Evolutionary conservation across 2,329 filamentous ascomycete species (phyloP).

Genomic region (Cladosporium sp.): DNA sequence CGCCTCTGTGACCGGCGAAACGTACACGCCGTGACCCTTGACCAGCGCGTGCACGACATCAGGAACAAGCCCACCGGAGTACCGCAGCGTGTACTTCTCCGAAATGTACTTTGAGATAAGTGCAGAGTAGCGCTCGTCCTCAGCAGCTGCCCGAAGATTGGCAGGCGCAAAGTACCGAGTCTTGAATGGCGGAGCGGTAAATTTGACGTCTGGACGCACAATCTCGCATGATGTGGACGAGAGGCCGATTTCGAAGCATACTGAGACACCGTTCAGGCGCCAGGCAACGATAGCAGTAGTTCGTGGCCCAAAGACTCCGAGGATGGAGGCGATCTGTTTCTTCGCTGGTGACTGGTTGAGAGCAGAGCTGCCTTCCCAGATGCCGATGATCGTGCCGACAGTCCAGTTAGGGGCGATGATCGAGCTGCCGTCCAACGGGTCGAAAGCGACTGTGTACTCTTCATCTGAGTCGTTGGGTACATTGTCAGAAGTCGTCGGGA

Average conservation of each 20-base stretch:
- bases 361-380: conserved; percentile 47
- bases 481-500: conserved; percentile 41
- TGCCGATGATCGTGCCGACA: conserved; percentile 58
- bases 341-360: conserved; percentile 26
- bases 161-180: conserved; percentile 64
- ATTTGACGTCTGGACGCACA: conserved; percentile 43
- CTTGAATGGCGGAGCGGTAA: conserved; percentile 44
- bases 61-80: conserved; percentile 62
- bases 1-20: conserved; percentile 55
- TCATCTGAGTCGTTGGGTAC: conserved; percentile 38
- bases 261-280: conserved; percentile 37
- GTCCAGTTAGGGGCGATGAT: conserved; percentile 49
- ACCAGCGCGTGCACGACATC: conserved; percentile 61
- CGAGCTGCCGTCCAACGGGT: conserved; percentile 64
- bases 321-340: conserved; percentile 37
- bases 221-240: conserved; percentile 37
- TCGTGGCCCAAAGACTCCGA: conserved; percentile 37
- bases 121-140: conserved; percentile 50
- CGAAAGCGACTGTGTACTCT: conserved; percentile 61
- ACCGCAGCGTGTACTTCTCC: conserved; percentile 60
- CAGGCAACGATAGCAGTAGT: conserved; percentile 55
- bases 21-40: conserved; percentile 63
- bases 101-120: conserved; percentile 54
- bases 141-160: conserved; percentile 59
- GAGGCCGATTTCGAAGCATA: conserved; percentile 57